phyloP scores from a whole-genome alignment of 139 green algal species.

The Micromonas pusilla region DNA sequence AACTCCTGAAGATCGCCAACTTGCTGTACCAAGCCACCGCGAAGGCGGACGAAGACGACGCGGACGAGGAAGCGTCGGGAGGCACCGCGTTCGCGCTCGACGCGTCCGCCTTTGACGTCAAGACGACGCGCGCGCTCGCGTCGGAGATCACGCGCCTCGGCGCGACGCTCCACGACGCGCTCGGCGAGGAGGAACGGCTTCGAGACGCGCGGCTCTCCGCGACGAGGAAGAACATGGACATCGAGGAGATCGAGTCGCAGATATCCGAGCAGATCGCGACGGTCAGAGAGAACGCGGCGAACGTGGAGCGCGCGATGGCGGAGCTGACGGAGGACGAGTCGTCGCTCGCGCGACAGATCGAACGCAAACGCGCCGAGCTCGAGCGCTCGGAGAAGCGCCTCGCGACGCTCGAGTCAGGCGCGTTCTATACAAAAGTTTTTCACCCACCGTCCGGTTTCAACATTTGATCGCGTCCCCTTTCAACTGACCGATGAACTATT shows the following conservation, averaged over 20 bases:
- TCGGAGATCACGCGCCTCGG: constrained; percentile 58
- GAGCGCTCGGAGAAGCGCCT: constrained; percentile 70
- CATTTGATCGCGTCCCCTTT: too few relatives aligned
- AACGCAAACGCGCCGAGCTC: constrained; percentile 56
- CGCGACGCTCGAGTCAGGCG: constrained; percentile 25
- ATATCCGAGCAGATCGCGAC: constrained; percentile 50
- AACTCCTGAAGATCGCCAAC: constrained; percentile 69
- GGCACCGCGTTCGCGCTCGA: constrained; percentile 8
- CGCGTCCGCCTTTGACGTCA: constrained; percentile 26
- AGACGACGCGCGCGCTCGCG: constrained; percentile 33
- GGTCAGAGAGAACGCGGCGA: constrained; percentile 29
- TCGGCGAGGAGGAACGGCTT: constrained; percentile 31
- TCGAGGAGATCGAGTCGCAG: constrained; percentile 52
- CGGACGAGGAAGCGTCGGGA: background rate
- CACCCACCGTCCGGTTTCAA: too few relatives aligned
- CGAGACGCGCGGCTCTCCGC: constrained; percentile 51
- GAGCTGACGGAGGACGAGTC: constrained; percentile 54
- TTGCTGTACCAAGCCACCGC: constrained; percentile 62
- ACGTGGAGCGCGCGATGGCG: constrained; percentile 49
- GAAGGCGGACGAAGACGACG: constrained; percentile 32
- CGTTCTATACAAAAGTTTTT: too few relatives aligned
- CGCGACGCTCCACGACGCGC: constrained; percentile 57
- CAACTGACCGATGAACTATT: too few relatives aligned
- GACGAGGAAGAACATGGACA: constrained; percentile 54
- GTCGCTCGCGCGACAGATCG: constrained; percentile 55